Base-by-base conservation (phyloP, 345 rosid species). In the Isatis tinctoria region DNA sequence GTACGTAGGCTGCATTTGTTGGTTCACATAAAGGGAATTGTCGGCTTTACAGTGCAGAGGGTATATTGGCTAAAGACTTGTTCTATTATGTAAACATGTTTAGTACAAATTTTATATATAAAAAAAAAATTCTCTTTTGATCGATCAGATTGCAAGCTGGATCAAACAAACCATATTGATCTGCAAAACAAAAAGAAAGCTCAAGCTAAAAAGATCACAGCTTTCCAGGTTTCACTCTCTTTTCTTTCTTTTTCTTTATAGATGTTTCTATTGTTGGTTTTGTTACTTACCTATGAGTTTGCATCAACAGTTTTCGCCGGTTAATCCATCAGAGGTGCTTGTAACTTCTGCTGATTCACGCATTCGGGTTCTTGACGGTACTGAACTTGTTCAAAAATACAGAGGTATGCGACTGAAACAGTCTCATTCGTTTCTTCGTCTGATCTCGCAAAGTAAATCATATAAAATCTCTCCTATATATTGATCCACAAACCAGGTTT, bases 261-360 rank as follows among this genome's bases (percentile, higher is more conserved):
- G n/a, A 43, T 4, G 4, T 18, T 27, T 36, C 4, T 8, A 0
- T 30, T 35, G 6, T 14, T 41, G 9, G 57, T 32, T 20, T 22
- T 53, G 13, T 52, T 61, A 54, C 76, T 62, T 13, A 17, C 13
- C 62, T 16, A 57, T 20, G 45, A 54, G 69, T 56, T 60, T 74
- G 22, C 27, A 53, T 69, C 6, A 72, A 74, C 85, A 92, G 99
- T 89, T 85, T 76, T 84, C 89, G 30, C 92, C 97, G 2, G 76
- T 65, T 24, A 92, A 85, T 82, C 87, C 98, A 26, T 79, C 98
- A 13, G 96, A 89, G 83, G 84, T 92, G 16, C 87, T 95, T 18
- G 86, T 92, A 47, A 87, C 96, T 16, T 86, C 92, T 1, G 99
- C 99, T 58, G 97, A 95, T 87, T 95, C 97, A 41, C 87, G 93